Evolutionary conservation across 2,329 filamentous ascomycete species (phyloP).

Genomic region (Talaromyces albobiverticillius): DNA sequence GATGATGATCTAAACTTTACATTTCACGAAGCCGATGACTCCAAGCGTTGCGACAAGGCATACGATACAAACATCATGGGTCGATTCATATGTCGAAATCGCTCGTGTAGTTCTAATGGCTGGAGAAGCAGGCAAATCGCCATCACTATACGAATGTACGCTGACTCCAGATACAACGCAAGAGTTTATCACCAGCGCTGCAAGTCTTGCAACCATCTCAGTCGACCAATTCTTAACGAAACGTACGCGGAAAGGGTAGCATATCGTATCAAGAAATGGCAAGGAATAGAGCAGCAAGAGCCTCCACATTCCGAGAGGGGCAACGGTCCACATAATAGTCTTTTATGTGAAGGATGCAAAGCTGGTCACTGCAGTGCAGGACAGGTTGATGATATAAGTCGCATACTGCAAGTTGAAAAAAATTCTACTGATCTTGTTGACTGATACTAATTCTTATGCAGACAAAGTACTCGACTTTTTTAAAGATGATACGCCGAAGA

Average conservation of each 20-base stretch:
- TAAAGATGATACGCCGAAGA: too few relatives aligned
- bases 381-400: too few relatives aligned
- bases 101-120: constrained; percentile 25
- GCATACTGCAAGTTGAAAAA: too few relatives aligned
- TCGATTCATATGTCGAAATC: constrained; percentile 37
- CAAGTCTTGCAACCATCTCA: constrained; percentile 32
- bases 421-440: too few relatives aligned
- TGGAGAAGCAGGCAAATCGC: constrained; percentile 44
- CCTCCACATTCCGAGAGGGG: neutral
- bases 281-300: constrained; percentile 24
- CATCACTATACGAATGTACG: constrained; percentile 43
- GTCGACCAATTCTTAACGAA: constrained; percentile 32
- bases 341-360: neutral
- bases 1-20: constrained; percentile 28
- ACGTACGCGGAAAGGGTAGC: constrained; percentile 43
- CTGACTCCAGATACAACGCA: constrained; percentile 39
- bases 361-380: neutral
- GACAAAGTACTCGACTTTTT: too few relatives aligned
- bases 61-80: constrained; percentile 45
- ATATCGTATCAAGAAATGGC: constrained; percentile 45
- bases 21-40: constrained; percentile 31
- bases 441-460: too few relatives aligned
- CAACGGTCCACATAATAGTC: neutral
- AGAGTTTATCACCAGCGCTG: constrained; percentile 45
- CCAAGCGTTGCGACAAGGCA: constrained; percentile 20